Evolutionary conservation across 2,329 filamentous ascomycete species (phyloP), one percentile per base, ranked within the genome.

Genomic region (Exophiala mesophila): DNA sequence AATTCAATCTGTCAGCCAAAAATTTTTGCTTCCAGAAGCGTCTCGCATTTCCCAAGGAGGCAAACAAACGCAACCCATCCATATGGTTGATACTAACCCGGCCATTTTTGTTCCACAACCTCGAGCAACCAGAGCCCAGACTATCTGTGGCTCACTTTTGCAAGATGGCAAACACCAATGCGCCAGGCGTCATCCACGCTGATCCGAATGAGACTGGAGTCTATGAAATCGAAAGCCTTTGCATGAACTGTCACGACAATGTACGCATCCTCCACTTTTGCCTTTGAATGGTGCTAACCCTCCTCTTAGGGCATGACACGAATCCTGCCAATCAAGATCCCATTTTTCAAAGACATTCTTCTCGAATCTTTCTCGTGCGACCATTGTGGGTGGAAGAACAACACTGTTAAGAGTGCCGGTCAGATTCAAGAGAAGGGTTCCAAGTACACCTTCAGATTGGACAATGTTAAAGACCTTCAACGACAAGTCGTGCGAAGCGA

Each of bases 261-360:
- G 83, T 85, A 69, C 17, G 34, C 23, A 29, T 36, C 20, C 13
- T 10, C 12, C 20, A 24, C 29, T 29, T 20, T 5, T 3, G 8
- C 17, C 16, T 30, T n/a, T 17, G 33, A 18, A 23, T 8, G 18
- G 36, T 15, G 15, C 38, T 38, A 37, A 49, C 36, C 62, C 32
- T 28, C n/a, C n/a, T 2, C 10, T 4, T 48, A 94, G 85, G 92
- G 92, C 57, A 78, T 72, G 1, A 98, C 92, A 10, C 78, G 83
- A 45, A 77, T 98, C 16, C 80, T 98, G 31, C 80, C 98, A 41
- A 94, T 94, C 12, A 80, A 81, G 53, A 96, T 98, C 42, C 92
- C 92, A 12, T 97, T 88, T 74, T 98, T 98, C 73, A 88, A 88
- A 69, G 90, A 98, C 65, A 82, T 98, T 51, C 88, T 98, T 58